Evolutionary conservation across 257 asterid genomes (phyloP).

Genomic region (Petunia axillaris): DNA sequence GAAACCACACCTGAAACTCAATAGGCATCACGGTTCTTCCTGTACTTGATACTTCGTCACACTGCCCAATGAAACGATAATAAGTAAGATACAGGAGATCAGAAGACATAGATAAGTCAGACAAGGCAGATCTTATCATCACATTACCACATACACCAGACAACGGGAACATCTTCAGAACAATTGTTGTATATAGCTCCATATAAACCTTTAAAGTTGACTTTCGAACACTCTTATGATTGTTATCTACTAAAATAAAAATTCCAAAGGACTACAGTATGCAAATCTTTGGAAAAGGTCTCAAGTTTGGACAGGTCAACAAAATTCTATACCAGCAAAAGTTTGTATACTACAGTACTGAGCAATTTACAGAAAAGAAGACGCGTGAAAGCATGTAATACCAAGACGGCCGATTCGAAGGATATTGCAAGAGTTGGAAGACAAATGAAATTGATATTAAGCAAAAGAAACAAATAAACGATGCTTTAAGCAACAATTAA

Average conservation of each 20-base stretch:
- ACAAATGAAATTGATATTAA: not conserved
- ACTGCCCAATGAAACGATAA: constrained; percentile 46
- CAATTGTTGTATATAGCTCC: not conserved
- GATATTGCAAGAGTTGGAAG: not conserved
- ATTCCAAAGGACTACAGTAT: not conserved
- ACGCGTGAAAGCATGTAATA: not conserved
- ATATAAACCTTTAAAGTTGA: constrained; percentile 15
- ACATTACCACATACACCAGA: constrained; percentile 10
- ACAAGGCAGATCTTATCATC: constrained; percentile 12
- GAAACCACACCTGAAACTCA: constrained; percentile 61
- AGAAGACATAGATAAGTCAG: not conserved
- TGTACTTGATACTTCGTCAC: constrained; percentile 55
- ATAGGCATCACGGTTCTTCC: constrained; percentile 64
- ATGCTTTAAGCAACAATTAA: constrained; percentile 17
- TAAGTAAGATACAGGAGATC: constrained; percentile 23
- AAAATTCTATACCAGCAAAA: not conserved
- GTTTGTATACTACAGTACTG: not conserved
- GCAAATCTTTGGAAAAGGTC: not conserved
- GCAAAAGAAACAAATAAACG: not conserved
- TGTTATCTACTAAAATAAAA: not conserved
- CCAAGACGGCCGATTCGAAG: not conserved
- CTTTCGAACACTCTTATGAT: constrained; percentile 4
- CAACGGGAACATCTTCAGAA: not conserved
- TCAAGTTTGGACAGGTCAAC: constrained; percentile 1
- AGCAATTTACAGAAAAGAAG: constrained; percentile 8